Percentiles rank a stretch among this genome's conserved stretches.
These are phyloP conservation scores for Sporothrix dimorphospora DNA, from an alignment of 2,329 filamentous ascomycete genomes.

Conservation along the genomic window DNA sequence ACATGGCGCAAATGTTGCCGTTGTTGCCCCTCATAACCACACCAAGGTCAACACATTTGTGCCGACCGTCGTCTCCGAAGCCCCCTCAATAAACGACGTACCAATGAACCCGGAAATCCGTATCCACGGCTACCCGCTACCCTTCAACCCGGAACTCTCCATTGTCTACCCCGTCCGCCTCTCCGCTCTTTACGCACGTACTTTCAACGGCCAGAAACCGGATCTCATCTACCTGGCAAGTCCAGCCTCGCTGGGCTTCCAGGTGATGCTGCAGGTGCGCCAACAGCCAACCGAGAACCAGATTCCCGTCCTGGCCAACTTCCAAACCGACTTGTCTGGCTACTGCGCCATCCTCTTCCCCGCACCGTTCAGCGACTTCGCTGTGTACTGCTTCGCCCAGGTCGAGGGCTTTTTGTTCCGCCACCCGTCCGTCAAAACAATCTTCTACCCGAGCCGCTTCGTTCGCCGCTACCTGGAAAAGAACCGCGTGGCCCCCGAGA, in stretches of 20 bases:
- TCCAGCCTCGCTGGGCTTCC: constrained; percentile 70
- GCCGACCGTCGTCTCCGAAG: constrained; percentile 42
- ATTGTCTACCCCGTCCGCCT: constrained; percentile 71
- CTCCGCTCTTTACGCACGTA: constrained; percentile 61
- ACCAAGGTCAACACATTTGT: constrained; percentile 59
- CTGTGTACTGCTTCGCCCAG: constrained; percentile 62
- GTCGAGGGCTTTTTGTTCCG: constrained; percentile 70
- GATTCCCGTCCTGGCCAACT: constrained; percentile 67
- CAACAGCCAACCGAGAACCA: constrained; percentile 59
- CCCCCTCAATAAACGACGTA: constrained; percentile 27
- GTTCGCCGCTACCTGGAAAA: constrained; percentile 63
- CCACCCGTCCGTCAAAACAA: constrained; percentile 62
- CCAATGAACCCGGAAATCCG: constrained; percentile 55
- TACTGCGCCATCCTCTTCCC: constrained; percentile 73
- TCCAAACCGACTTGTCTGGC: constrained; percentile 71
- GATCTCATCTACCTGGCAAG: constrained; percentile 72
- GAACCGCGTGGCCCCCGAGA: constrained; percentile 58
- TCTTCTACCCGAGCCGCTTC: constrained; percentile 70
- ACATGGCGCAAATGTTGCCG: constrained; percentile 66
- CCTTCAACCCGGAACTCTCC: constrained; percentile 72
- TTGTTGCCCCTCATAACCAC: constrained; percentile 66
- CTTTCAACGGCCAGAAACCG: constrained; percentile 58
- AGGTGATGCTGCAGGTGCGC: constrained; percentile 69
- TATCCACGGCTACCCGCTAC: constrained; percentile 66
- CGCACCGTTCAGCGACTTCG: constrained; percentile 60